Evolutionary conservation across 306 rosid species (phyloP).

Genomic region (Alnus rubra): DNA sequence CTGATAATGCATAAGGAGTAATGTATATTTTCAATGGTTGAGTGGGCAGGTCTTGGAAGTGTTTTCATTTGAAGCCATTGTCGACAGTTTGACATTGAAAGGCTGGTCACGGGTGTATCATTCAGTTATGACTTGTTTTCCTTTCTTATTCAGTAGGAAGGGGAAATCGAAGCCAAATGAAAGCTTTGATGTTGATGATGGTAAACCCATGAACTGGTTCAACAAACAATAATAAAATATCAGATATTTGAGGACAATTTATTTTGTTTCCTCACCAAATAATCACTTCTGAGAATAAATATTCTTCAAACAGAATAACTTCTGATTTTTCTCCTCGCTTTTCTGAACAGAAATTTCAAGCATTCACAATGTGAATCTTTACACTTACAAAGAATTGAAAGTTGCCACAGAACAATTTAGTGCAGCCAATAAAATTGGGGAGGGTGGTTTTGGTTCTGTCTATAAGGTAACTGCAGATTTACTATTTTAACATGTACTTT

Average conservation of each 20-base stretch:
- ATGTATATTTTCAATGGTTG: constrained; percentile 33
- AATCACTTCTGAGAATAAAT: neutral
- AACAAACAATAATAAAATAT: constrained; percentile 2
- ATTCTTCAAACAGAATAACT: constrained; percentile 7
- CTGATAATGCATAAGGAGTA: constrained; percentile 16
- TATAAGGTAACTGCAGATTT: constrained; percentile 60
- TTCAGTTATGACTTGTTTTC: constrained; percentile 66
- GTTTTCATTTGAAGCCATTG: constrained; percentile 35
- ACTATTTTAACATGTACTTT: neutral
- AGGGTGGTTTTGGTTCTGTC: constrained; percentile 98
- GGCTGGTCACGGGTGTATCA: constrained; percentile 19
- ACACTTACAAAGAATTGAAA: constrained; percentile 64
- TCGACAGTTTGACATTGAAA: constrained; percentile 20
- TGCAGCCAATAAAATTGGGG: constrained; percentile 80
- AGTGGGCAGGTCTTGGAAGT: constrained; percentile 48
- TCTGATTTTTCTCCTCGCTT: constrained; percentile 14
- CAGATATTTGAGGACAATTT: constrained; percentile 53
- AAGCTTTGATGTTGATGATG: constrained; percentile 45
- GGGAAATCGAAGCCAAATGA: constrained; percentile 26
- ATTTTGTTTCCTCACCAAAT: neutral
- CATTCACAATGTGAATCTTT: constrained; percentile 62
- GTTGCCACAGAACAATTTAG: constrained; percentile 73
- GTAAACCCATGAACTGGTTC: constrained; percentile 36
- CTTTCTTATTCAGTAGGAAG: constrained; percentile 49
- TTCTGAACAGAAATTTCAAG: constrained; percentile 55